These are phyloP conservation scores for Wallacemonas rigidus DNA, from an alignment of 208 protist species.

Conservation along the genomic window DNA sequence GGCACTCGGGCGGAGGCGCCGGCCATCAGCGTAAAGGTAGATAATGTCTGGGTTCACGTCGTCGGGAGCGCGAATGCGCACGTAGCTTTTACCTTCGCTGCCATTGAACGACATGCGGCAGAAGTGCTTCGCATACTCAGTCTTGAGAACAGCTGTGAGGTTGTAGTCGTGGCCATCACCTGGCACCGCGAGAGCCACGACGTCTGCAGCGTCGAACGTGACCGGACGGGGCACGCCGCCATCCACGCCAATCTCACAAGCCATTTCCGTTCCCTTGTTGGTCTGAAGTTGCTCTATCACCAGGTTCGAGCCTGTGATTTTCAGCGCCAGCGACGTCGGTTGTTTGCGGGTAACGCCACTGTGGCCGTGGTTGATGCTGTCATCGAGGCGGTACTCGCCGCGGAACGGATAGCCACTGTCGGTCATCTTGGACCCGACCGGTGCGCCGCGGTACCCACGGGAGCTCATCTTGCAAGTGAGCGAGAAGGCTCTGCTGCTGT, in stretches of 20 bases:
- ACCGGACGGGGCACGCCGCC: conserved; percentile 49
- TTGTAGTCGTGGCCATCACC: conserved; percentile 77
- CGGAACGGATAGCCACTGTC: conserved; percentile 86
- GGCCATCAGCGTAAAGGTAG: conserved; percentile 60
- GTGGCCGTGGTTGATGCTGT: conserved; percentile 83
- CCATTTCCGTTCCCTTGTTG: conserved; percentile 42
- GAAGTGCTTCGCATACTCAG: conserved; percentile 44
- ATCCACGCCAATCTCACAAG: conserved; percentile 76
- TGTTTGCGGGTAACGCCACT: conserved; percentile 44
- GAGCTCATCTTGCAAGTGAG: background rate
- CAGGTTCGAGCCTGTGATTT: conserved; percentile 75
- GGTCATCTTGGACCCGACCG: conserved; percentile 82
- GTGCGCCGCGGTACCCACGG: conserved; percentile 7
- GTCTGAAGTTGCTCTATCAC: conserved; percentile 74
- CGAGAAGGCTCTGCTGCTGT: background rate
- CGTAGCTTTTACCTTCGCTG: conserved; percentile 50
- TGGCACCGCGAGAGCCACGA: conserved; percentile 55
- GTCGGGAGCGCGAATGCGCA: conserved; percentile 66
- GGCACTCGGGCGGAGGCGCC: conserved; percentile 35
- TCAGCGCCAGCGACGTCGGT: conserved; percentile 53
- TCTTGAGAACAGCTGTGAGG: conserved; percentile 59
- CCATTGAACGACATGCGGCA: conserved; percentile 76
- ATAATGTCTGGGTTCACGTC: conserved; percentile 31
- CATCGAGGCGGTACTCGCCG: conserved; percentile 62
- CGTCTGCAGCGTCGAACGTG: conserved; percentile 7